Evolutionary conservation across 805 yeast genomes (phyloP).

Genomic region (Suhomyces canberraensis): DNA sequence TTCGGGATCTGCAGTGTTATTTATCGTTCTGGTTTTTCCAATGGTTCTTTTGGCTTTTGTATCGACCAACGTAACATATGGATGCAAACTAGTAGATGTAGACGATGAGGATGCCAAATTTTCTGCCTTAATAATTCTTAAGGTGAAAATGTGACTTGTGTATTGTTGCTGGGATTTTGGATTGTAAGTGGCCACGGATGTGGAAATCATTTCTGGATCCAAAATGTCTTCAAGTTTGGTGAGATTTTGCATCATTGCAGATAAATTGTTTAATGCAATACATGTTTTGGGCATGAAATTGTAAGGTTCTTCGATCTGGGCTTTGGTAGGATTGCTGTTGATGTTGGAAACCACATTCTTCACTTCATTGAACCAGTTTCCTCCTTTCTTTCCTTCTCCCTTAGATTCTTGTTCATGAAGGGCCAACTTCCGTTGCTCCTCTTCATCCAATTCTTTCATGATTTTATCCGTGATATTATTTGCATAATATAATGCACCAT

Average conservation of each 20-base stretch:
- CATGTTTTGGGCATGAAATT: slow-evolving; percentile 62
- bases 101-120: slow-evolving; percentile 46
- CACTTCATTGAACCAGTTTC: slow-evolving; percentile 51
- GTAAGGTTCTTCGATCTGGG: slow-evolving; percentile 47
- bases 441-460: slow-evolving; percentile 42
- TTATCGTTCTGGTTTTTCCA: slow-evolving; percentile 66
- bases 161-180: slow-evolving; percentile 27
- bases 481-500: slow-evolving; percentile 54
- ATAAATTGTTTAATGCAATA: slow-evolving; percentile 70
- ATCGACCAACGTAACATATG: slow-evolving; percentile 64
- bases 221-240: slow-evolving; percentile 52
- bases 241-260: slow-evolving; percentile 47
- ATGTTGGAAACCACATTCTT: slow-evolving; percentile 46
- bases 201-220: slow-evolving; percentile 56
- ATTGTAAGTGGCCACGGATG: slow-evolving; percentile 33
- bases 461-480: slow-evolving; percentile 34
- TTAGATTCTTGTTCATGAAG: slow-evolving; percentile 11
- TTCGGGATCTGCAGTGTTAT: slow-evolving; percentile 62
- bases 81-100: slow-evolving; percentile 34
- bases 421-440: slow-evolving; percentile 17
- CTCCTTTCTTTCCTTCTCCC: slow-evolving; percentile 8
- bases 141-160: slow-evolving; percentile 56
- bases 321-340: slow-evolving; percentile 31
- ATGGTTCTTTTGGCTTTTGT: slow-evolving; percentile 50
- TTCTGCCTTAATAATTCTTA: slow-evolving; percentile 62